Percentiles rank a stretch among this genome's conserved stretches.
phyloP scores from a whole-genome alignment of 306 rosid species.

The Leucaena leucocephala region DNA sequence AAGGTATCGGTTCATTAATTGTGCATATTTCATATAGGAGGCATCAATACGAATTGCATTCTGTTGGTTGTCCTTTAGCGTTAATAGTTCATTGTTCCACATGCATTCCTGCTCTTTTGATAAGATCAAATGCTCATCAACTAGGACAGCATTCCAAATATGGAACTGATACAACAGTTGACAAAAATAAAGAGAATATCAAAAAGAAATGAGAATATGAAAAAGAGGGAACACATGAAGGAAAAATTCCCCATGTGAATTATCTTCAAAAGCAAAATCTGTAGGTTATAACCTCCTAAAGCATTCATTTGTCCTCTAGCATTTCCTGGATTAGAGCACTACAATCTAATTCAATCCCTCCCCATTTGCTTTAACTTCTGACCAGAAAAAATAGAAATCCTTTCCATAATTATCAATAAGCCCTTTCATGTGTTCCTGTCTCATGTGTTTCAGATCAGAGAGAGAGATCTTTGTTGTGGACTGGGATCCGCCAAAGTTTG shows the following conservation, averaged over 20 bases:
- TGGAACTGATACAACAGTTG: neutral
- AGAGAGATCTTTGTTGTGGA: neutral
- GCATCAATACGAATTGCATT: neutral
- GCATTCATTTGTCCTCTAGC: neutral
- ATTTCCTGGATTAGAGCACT: neutral
- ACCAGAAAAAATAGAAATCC: neutral
- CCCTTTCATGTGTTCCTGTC: slow-evolving; percentile 11
- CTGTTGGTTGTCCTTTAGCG: neutral
- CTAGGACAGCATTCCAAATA: neutral
- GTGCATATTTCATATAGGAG: neutral
- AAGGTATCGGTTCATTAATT: slow-evolving; percentile 55
- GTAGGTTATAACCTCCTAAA: neutral
- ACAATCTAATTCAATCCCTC: neutral
- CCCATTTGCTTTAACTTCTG: neutral
- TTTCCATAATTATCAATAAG: neutral
- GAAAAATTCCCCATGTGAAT: neutral
- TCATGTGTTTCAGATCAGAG: neutral
- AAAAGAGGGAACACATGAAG: neutral
- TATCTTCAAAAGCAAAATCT: neutral
- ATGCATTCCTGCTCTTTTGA: neutral
- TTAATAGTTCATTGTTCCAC: neutral
- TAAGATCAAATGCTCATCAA: neutral
- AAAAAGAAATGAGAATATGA: neutral
- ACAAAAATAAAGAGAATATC: neutral
- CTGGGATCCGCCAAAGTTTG: neutral